Conservation (phyloP, 306 rosid species). For the Begonia loranthoides region DNA sequence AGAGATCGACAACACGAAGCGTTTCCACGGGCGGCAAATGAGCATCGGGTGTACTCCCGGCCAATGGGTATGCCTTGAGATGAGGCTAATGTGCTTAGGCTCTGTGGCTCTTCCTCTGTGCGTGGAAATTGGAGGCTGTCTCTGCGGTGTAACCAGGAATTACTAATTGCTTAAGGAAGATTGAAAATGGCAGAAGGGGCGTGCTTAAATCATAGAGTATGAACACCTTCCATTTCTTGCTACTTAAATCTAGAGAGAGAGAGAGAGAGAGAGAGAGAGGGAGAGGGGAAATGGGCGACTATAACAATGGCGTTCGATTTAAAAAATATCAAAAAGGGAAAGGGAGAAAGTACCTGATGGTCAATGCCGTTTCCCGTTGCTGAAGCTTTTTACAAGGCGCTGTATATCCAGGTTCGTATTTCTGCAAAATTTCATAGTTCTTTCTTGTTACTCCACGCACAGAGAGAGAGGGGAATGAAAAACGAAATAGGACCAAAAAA, state of each 20-base stretch:
- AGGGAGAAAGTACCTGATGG: conserved; percentile 38
- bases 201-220: too few species aligned
- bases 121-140: conserved; percentile 53
- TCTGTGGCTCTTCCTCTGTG: conserved; percentile 24
- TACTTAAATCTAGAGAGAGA: not conserved
- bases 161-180: not conserved
- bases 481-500: not conserved
- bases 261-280: not conserved
- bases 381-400: conserved; percentile 44
- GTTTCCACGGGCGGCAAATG: conserved; percentile 35
- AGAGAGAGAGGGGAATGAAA: not conserved
- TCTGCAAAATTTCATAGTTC: conserved; percentile 26
- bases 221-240: too few species aligned
- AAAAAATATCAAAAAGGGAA: not conserved
- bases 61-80: conserved; percentile 17
- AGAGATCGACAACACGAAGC: conserved; percentile 64
- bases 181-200: not conserved
- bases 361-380: conserved; percentile 44
- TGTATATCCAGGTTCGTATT: conserved; percentile 73
- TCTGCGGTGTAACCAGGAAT: not conserved
- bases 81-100: conserved; percentile 10
- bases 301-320: not conserved
- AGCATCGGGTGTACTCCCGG: conserved; percentile 32
- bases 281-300: not conserved
- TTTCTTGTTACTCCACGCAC: not conserved